These are phyloP conservation scores for Raffaelea ambrosiae DNA, from an alignment of 2,329 filamentous ascomycete genomes.

Conservation along the genomic window DNA sequence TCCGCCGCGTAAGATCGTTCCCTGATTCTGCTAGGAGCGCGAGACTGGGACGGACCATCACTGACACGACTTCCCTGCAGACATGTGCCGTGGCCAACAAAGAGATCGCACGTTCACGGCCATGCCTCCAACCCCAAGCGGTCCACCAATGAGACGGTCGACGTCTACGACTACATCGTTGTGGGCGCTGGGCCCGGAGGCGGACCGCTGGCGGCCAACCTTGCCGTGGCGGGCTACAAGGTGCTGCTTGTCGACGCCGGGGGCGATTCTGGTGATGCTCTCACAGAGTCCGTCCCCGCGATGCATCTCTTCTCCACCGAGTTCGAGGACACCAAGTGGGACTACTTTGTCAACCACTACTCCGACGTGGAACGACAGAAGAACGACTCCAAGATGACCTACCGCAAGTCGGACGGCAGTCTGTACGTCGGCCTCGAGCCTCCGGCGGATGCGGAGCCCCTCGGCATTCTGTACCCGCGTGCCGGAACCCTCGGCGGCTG, in stretches of 20 bases:
- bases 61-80: too few relatives aligned
- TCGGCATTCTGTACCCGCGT: slow-evolving; percentile 28
- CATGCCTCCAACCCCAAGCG: too few relatives aligned
- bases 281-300: slow-evolving; percentile 18
- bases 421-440: slow-evolving; percentile 25
- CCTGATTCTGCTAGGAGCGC: too few relatives aligned
- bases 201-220: too few relatives aligned
- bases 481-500: slow-evolving; percentile 29
- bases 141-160: too few relatives aligned
- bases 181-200: too few relatives aligned
- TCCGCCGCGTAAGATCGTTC: too few relatives aligned
- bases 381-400: slow-evolving; percentile 42
- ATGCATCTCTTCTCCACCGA: slow-evolving; percentile 16
- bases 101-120: too few relatives aligned
- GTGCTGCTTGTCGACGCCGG: slow-evolving; percentile 52
- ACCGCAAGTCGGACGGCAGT: slow-evolving; percentile 23
- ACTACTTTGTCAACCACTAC: slow-evolving; percentile 56
- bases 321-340: slow-evolving; percentile 32
- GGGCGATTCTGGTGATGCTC: slow-evolving; percentile 34
- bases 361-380: slow-evolving; percentile 37
- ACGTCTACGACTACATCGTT: too few relatives aligned
- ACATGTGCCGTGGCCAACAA: too few relatives aligned
- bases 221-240: slow-evolving; percentile 50
- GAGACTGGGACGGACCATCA: too few relatives aligned
- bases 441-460: slow-evolving; percentile 21